Conservation (phyloP, 768 basidiomycete genomes). For the Rubroboletus satanas region DNA sequence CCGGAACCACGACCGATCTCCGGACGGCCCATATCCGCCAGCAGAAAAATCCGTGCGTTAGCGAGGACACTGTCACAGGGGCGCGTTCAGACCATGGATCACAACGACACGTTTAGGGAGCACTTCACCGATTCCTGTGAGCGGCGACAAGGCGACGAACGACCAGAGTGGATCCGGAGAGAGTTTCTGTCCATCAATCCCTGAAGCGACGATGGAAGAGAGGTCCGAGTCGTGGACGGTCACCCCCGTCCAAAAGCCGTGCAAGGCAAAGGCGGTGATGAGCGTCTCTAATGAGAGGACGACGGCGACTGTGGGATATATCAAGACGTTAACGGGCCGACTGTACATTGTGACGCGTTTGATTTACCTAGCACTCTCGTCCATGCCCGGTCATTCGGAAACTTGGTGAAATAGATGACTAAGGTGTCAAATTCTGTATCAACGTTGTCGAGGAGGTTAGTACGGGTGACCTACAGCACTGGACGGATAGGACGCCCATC, state of each 20-base stretch:
- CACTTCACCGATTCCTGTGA: conserved; percentile 5
- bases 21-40: conserved; percentile 7
- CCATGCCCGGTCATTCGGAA: conserved; percentile 8
- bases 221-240: background rate
- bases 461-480: background rate
- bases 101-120: background rate
- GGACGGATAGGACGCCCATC: background rate
- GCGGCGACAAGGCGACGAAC: background rate
- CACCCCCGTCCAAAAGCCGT: conserved; percentile 9
- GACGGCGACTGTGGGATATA: background rate
- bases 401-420: conserved; percentile 11
- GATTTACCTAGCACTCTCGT: background rate
- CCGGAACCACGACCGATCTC: background rate
- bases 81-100: background rate
- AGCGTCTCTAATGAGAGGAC: conserved; percentile 4
- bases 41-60: conserved; percentile 10
- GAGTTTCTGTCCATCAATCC: background rate
- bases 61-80: conserved; percentile 1
- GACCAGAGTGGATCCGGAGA: conserved; percentile 8
- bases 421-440: background rate
- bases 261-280: conserved; percentile 8
- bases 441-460: too few species aligned
- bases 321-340: background rate
- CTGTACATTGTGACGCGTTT: background rate
- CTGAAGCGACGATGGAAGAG: conserved; percentile 5